phyloP scores from a whole-genome alignment of 257 asterid genomes.

The Forsythia suspensa region DNA sequence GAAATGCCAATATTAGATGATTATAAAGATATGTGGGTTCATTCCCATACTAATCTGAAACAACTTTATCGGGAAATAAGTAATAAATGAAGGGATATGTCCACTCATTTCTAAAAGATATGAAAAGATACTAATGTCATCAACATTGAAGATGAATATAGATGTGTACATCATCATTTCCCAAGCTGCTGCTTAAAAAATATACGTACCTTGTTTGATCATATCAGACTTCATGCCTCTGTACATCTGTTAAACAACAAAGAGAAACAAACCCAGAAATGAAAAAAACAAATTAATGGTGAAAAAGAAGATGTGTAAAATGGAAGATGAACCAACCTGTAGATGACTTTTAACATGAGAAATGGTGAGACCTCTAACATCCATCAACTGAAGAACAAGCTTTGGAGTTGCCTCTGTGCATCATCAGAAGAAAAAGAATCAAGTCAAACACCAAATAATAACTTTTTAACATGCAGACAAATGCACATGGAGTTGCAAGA shows the following conservation, averaged over 20 bases:
- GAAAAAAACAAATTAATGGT: not conserved
- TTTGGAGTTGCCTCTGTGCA: constrained; percentile 83
- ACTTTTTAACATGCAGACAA: not conserved
- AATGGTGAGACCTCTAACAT: constrained; percentile 82
- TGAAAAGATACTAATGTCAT: not conserved
- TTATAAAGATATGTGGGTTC: not conserved
- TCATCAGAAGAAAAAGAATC: not conserved
- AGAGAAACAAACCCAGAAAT: not conserved
- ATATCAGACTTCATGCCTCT: constrained; percentile 75
- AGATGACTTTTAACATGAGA: constrained; percentile 96
- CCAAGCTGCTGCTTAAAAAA: not conserved
- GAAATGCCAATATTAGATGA: constrained; percentile 45
- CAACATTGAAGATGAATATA: not conserved
- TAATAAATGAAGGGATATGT: constrained; percentile 38
- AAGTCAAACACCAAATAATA: not conserved
- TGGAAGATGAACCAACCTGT: constrained; percentile 41
- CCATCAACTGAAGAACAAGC: constrained; percentile 77
- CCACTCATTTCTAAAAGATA: not conserved
- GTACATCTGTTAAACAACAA: constrained; percentile 55
- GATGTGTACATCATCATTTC: not conserved
- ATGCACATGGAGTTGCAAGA: not conserved
- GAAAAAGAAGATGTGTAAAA: not conserved
- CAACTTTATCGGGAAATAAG: constrained; percentile 31
- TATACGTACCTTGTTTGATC: constrained; percentile 47
- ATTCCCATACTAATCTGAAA: constrained; percentile 15